Evolutionary conservation across 2,329 filamentous ascomycete species (phyloP), one percentile per base, ranked within the genome.

Genomic region (Teratosphaeria viscida): DNA sequence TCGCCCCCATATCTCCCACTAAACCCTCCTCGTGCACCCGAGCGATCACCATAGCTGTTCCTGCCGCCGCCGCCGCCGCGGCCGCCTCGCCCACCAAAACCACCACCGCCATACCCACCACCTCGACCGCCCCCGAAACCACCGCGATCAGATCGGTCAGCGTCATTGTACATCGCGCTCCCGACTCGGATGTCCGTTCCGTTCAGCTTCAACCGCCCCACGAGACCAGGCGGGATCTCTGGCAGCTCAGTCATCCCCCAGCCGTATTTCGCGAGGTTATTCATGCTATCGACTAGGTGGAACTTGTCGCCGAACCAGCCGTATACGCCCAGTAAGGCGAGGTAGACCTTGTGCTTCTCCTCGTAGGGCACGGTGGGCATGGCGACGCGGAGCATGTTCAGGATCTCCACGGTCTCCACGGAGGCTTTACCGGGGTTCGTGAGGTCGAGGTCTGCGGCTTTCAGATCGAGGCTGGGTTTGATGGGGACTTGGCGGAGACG

Each of bases 401-500:
- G 78, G 5, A 78, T 73, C n/a, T 71, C 68, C 6, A 73, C 75
- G 5, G 75, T 72, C 3, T 70, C 63, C 43, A 72, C 69, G 3
- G 79, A 78, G 26, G 79, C 70, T 19, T 77, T 70, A 10, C 65
- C 68, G 23, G 72, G 66, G 47, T 72, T 66, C 52, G 73, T 74
- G 71, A 81, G 72, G 61, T 81, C 78, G 32, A 79, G 64, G 3
- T 71, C 65, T 1, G 86, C 79, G 34, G 77, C 75, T 59, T 79
- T 72, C 1, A 90, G 71, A 0, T 75, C 75, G 4, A 73, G 68
- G 64, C 84, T 82, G 6, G 78, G 77, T 67, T 83, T 74, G 64
- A 90, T 78, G 14, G 86, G 85, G 14, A 91, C 77, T 3, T 79
- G 79, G 5, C 73, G 70, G 57, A 92, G 79, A 55, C 82, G 76